Evolutionary conservation across 2,329 filamentous ascomycete species (phyloP), one percentile per base, ranked within the genome.

Genomic region (Ceratocystis eucalypticola): DNA sequence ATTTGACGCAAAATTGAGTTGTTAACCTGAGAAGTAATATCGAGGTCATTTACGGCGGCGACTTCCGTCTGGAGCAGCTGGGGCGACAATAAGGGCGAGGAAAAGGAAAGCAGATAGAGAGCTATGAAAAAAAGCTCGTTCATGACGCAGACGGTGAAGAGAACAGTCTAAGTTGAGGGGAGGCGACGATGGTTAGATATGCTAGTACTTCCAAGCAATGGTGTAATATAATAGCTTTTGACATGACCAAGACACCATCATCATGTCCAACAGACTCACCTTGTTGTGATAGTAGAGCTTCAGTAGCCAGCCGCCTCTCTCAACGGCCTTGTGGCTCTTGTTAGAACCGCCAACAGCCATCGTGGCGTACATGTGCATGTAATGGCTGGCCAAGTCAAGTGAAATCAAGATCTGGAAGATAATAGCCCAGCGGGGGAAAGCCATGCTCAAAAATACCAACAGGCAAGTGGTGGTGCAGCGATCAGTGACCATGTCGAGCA

Each of bases 71-170:
- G 79, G 69, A 87, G 85, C 64, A 97, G 87, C 67, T 90, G 90
- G 1, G 94, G 93, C 1, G 91, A 94, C 66, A 97, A 84, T 46
- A 86, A 84, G 1, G 93, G 93, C 67, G 90, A 96, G 67, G 89
- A 95, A 81, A 99, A 99, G 72, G 92, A 96, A 68, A 99, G 87
- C 65, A 99, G 88, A 79, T 99, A 99, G 69, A 99, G 85, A 37
- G 91, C 92, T 74, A 99, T 96, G 82, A 99, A 99, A 82, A 96
- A 99, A 70, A 92, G 78, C 77, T 99, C 94, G 76, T 99, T 99
- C 70, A 96, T 78, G 67, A 85, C 82, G 80, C 94, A 99, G 77
- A 91, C 89, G 69, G 90, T 77, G 79, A 99, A 99, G 53, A 99
- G 82, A 59, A 99, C 92, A 65, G 81, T 88, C 93, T 96, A 68